These are phyloP conservation scores for Arachnopeziza araneosa DNA, from an alignment of 2,329 filamentous ascomycete genomes.

Conservation along the genomic window DNA sequence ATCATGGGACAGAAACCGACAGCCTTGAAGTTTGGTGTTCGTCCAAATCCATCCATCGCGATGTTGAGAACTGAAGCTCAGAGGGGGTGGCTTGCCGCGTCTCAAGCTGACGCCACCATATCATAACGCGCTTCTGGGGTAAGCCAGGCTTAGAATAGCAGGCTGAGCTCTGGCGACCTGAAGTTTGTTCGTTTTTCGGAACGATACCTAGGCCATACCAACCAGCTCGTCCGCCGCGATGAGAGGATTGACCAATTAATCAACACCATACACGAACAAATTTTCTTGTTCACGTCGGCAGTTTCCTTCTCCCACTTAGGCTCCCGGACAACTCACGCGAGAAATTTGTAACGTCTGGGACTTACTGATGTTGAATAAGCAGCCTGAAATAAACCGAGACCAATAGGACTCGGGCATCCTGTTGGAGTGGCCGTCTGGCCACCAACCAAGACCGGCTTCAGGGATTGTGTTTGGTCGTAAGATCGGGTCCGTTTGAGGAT, in stretches of 20 bases:
- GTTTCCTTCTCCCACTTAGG: slow-evolving; percentile 8
- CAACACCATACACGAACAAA: background rate
- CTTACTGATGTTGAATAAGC: slow-evolving; percentile 18
- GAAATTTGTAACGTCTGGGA: slow-evolving; percentile 22
- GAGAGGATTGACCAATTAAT: background rate
- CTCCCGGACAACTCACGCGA: slow-evolving; percentile 13
- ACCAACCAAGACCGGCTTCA: slow-evolving; percentile 6
- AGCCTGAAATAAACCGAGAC: slow-evolving; percentile 17
- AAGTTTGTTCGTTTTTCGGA: background rate
- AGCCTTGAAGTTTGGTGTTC: slow-evolving; percentile 14
- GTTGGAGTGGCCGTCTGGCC: slow-evolving; percentile 1
- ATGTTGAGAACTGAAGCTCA: slow-evolving; percentile 6
- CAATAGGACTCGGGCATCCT: slow-evolving; percentile 8
- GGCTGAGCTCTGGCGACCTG: slow-evolving; percentile 8
- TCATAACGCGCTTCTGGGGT: slow-evolving; percentile 25
- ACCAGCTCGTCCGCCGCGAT: background rate
- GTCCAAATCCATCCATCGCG: slow-evolving; percentile 16
- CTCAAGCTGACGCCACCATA: slow-evolving; percentile 25
- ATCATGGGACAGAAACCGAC: background rate
- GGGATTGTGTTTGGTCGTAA: slow-evolving; percentile 26
- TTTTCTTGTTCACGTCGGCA: background rate
- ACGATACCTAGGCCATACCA: background rate
- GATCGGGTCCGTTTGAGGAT: slow-evolving; percentile 31
- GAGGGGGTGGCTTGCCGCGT: slow-evolving; percentile 29
- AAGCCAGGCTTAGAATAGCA: slow-evolving; percentile 22